Conservation (phyloP, 768 basidiomycete species). For the Xerocomellus dryophilus region DNA sequence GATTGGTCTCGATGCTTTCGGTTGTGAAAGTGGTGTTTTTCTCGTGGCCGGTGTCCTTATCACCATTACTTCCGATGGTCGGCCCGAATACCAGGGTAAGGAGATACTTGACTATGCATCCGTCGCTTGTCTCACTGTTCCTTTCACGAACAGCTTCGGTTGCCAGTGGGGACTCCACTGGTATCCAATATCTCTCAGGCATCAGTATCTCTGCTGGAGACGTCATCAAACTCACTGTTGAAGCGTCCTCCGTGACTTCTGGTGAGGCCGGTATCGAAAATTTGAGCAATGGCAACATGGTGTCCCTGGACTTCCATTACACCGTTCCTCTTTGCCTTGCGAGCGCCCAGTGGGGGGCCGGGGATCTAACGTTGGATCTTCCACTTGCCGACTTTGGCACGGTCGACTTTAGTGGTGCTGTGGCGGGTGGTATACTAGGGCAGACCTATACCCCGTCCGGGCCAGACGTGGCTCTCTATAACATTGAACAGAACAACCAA, state of each 20-base stretch:
- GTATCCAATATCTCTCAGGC: not conserved
- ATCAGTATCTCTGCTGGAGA: constrained; percentile 8
- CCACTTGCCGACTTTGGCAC: constrained; percentile 5
- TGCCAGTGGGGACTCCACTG: too few relatives aligned
- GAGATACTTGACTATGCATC: too few relatives aligned
- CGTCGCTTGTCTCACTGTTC: not conserved
- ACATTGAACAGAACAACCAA: not conserved
- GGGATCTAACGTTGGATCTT: not conserved
- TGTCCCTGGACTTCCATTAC: not conserved
- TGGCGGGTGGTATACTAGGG: not conserved
- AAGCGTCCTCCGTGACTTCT: not conserved
- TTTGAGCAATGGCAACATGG: too few relatives aligned
- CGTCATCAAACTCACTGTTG: constrained; percentile 1
- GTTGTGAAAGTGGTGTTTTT: not conserved
- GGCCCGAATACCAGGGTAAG: constrained; percentile 1
- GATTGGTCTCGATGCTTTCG: constrained; percentile 10
- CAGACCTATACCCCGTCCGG: not conserved
- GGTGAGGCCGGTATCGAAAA: constrained; percentile 1
- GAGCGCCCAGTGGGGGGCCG: constrained; percentile 11
- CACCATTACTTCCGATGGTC: not conserved
- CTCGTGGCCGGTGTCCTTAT: constrained; percentile 2
- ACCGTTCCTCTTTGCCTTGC: not conserved
- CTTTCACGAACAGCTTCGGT: not conserved
- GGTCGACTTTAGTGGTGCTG: constrained; percentile 3
- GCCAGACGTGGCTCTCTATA: not conserved